These are phyloP conservation scores for Auxenochlorella pyrenoidosa DNA, from an alignment of 139 green algal genomes.

Conservation along the genomic window DNA sequence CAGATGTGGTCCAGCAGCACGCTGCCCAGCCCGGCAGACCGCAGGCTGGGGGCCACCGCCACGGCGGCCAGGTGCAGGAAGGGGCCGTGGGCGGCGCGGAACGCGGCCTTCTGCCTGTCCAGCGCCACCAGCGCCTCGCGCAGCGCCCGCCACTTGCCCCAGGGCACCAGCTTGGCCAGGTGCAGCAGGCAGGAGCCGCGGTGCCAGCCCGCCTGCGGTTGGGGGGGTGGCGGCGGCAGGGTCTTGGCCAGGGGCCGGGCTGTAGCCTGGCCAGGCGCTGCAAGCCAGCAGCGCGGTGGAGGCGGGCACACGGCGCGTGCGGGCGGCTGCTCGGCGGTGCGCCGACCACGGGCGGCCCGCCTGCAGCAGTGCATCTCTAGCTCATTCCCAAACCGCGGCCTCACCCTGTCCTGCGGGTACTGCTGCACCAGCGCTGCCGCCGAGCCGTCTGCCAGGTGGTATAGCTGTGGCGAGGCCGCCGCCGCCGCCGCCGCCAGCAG, in stretches of 20 bases:
- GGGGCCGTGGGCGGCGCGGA: slow-evolving; percentile 15
- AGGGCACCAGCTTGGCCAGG: slow-evolving; percentile 14
- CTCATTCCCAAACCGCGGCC: not conserved
- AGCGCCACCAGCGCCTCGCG: slow-evolving; percentile 2
- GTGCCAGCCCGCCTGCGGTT: slow-evolving; percentile 7
- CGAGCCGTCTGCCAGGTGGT: not conserved
- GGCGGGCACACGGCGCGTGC: too few species aligned
- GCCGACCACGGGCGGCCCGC: too few species aligned
- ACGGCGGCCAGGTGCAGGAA: slow-evolving; percentile 34
- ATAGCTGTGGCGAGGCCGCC: not conserved
- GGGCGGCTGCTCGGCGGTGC: too few species aligned
- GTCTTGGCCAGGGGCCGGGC: too few species aligned
- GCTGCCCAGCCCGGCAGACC: not conserved
- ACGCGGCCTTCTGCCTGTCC: slow-evolving; percentile 34
- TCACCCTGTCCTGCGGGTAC: slow-evolving; percentile 26
- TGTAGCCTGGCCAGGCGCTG: not conserved
- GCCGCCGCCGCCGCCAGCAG: not conserved
- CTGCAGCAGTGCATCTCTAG: too few species aligned
- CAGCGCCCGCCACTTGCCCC: slow-evolving; percentile 32
- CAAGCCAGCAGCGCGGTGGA: not conserved
- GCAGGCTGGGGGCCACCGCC: not conserved
- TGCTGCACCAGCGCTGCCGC: slow-evolving; percentile 11
- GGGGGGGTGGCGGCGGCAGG: not conserved
- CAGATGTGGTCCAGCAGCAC: slow-evolving; percentile 30
- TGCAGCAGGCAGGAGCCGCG: not conserved